Evolutionary conservation across 2,329 filamentous ascomycete species (phyloP).

Genomic region (Magnaporthales sp.): DNA sequence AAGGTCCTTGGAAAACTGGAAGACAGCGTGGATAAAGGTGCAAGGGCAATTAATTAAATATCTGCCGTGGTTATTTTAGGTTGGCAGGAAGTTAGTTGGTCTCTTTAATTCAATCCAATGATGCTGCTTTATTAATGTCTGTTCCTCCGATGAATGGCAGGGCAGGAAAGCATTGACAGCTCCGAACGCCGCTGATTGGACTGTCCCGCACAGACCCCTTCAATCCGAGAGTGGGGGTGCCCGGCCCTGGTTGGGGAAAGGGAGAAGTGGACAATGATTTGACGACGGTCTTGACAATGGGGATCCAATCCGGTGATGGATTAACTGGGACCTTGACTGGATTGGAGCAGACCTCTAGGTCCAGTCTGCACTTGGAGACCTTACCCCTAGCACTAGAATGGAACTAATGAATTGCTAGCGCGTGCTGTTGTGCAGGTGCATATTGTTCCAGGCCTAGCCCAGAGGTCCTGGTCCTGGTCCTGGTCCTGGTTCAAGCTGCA

Average conservation of each 20-base stretch:
- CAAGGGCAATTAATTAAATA: not conserved
- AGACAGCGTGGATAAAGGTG: not conserved
- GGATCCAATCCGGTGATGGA: not conserved
- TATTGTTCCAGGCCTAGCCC: not conserved
- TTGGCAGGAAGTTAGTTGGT: not conserved
- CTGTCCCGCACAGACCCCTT: not conserved
- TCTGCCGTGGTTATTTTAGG: not conserved
- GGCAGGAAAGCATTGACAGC: not conserved
- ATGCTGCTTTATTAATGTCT: not conserved
- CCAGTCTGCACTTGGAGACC: not conserved
- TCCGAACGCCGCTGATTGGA: not conserved
- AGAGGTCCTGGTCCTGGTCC: not conserved
- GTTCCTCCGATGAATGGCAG: not conserved
- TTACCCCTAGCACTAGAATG: not conserved
- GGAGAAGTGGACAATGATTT: not conserved
- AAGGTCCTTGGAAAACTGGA: not conserved
- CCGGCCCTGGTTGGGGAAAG: not conserved
- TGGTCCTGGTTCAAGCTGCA: not conserved
- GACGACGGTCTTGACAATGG: not conserved
- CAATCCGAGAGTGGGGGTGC: not conserved
- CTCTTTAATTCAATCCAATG: too few relatives aligned
- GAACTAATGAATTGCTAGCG: not conserved
- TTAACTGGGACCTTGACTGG: not conserved
- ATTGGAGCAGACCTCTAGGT: not conserved
- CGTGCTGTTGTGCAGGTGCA: not conserved